Conservation (phyloP, 176 grass and related monocot species). For the Elymus sibiricus region DNA sequence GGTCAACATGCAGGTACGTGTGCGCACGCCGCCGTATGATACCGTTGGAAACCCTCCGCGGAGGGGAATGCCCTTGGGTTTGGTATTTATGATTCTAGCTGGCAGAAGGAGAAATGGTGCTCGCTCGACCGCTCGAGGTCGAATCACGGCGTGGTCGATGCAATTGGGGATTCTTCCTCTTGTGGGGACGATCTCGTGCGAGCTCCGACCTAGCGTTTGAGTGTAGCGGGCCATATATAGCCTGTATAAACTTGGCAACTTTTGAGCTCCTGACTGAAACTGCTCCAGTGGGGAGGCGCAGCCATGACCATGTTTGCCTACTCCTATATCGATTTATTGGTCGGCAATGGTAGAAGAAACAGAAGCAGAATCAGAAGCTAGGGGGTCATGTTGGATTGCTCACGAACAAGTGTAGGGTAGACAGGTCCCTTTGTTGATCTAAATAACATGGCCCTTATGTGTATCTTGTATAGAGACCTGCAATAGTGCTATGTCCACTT, state of each 20-base stretch:
- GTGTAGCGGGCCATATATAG: neutral
- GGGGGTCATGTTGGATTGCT: neutral
- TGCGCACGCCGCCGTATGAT: neutral
- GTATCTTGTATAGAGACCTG: neutral
- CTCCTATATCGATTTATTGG: neutral
- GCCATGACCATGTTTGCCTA: neutral
- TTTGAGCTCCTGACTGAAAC: neutral
- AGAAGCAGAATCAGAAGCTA: neutral
- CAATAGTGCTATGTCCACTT: neutral
- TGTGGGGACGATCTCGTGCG: neutral
- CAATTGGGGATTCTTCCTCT: neutral
- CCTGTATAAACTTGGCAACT: neutral
- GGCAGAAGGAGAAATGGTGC: neutral
- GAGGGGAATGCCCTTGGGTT: neutral
- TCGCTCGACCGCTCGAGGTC: neutral
- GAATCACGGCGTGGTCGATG: neutral
- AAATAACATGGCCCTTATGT: neutral
- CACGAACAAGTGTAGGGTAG: neutral
- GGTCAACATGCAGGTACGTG: slow-evolving; percentile 92
- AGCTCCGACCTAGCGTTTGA: neutral
- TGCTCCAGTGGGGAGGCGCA: neutral
- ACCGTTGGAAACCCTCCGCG: neutral
- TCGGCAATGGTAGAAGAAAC: neutral
- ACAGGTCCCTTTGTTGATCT: neutral
- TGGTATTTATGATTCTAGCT: neutral